A percentile compares a stretch with the other conserved stretches of the same genome.
phyloP scores from a whole-genome alignment of 2,329 filamentous ascomycete species.

The Akanthomyces lecanii region DNA sequence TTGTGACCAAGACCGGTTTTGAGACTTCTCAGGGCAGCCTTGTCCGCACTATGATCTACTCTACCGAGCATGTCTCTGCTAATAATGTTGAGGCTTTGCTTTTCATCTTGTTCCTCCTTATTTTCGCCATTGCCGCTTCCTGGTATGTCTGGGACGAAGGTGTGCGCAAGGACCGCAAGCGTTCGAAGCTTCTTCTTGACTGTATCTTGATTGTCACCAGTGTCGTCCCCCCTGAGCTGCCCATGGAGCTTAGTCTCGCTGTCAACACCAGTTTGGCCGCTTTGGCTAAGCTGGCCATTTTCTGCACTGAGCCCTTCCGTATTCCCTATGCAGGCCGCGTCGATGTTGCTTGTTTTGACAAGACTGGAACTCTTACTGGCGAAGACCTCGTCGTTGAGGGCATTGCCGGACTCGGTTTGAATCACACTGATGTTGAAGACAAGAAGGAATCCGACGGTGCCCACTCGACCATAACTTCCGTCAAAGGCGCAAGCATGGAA shows the following conservation, averaged over 20 bases:
- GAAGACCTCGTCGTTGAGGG: conserved; percentile 97
- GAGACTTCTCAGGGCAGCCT: conserved; percentile 97
- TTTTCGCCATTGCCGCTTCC: conserved; percentile 94
- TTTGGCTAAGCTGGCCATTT: conserved; percentile 91
- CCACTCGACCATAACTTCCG: conserved; percentile 71
- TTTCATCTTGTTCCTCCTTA: conserved; percentile 93
- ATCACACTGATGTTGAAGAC: conserved; percentile 60
- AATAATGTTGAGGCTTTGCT: conserved; percentile 95
- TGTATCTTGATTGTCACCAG: conserved; percentile 97
- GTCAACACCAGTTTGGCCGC: conserved; percentile 97
- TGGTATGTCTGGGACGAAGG: conserved; percentile 99
- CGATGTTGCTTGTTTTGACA: conserved; percentile 96
- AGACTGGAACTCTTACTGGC: conserved; percentile 93
- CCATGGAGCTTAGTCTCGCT: conserved; percentile 95
- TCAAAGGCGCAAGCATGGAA: conserved; percentile 67
- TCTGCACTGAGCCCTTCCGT: conserved; percentile 97
- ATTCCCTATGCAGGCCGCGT: conserved; percentile 95
- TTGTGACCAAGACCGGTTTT: conserved; percentile 96
- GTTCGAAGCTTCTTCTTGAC: conserved; percentile 93
- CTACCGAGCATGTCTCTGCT: conserved; percentile 96
- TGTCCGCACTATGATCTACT: conserved; percentile 99
- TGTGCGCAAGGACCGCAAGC: conserved; percentile 88
- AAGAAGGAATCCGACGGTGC: conserved; percentile 72
- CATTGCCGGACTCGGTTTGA: conserved; percentile 81
- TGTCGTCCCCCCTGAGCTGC: conserved; percentile 95